Base-by-base conservation (phyloP, 805 yeast genomes). In the Babjeviella inositovora region DNA sequence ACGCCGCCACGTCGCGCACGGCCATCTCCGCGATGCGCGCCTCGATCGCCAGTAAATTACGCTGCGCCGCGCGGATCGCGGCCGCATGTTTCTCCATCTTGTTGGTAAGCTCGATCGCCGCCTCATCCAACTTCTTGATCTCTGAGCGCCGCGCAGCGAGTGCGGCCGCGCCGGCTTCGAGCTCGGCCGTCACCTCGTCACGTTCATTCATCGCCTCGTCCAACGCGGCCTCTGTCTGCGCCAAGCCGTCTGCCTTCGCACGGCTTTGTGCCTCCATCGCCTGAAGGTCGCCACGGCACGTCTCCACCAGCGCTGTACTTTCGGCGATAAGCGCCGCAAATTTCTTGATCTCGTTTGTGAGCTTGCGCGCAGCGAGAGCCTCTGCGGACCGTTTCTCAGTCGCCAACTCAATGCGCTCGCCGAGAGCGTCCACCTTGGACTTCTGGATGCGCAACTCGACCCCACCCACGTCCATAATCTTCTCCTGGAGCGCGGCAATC, bases 391-490 rank as follows among this genome's bases (percentile, higher is more conserved):
- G 56, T 34, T 68, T 70, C 20, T 66, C 65, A 17, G 49, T 53
- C 8, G 70, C 43, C 11, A 74, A 62, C 25, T 71, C 79, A 14
- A 77, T 62, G 36, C 68, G 64, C 34, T 76, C 79, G 20, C 57
- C 53, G 16, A 76, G 54, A 2, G 92, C 75, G 35, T 71, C 84
- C 6, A 90, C 94, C 38, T 70, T 76, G 1, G 92, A 66, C 30
- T 70, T 75, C 37, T 84, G 95, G 29, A 77, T 44, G 27, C 80
- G 69, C 32, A 90, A 55, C 30, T 70, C 70, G 6, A 79, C 73
- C 29, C 99, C 99, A 25, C 99, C 99, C 25, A 81, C 74, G 23
- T 77, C 73, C 79, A 85, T 69, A 18, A 90, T 81, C 38, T 71
- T 62, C 27, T 73, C 79, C 33, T 82, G 85, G 3, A 85, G 48